Conservation (phyloP, 306 rosid species). For the Quercus aquifolioides region DNA sequence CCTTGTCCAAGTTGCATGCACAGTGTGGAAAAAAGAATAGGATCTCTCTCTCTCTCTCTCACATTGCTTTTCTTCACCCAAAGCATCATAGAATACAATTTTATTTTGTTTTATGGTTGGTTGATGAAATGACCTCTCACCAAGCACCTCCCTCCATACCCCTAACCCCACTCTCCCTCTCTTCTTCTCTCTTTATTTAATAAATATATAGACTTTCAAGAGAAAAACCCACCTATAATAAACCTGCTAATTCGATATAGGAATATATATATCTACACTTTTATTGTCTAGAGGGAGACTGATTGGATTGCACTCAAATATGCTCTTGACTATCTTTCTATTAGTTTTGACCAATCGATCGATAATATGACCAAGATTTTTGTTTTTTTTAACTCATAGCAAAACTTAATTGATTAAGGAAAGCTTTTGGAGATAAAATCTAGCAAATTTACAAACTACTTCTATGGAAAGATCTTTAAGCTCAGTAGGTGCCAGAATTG, state of each 20-base stretch:
- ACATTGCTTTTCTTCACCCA: conserved; percentile 41
- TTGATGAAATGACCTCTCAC: conserved; percentile 75
- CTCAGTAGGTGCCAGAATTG: conserved; percentile 7
- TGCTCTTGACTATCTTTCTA: conserved; percentile 51
- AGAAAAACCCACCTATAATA: conserved; percentile 20
- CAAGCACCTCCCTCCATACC: conserved; percentile 33
- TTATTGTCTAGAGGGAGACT: conserved; percentile 28
- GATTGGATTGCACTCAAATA: conserved; percentile 66
- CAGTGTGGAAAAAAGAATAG: conserved; percentile 32
- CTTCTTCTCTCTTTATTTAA: neutral
- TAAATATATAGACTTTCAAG: conserved; percentile 7
- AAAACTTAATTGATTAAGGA: conserved; percentile 34
- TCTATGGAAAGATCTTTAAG: conserved; percentile 1
- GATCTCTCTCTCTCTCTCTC: conserved; percentile 11
- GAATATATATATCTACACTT: conserved; percentile 27
- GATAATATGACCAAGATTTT: conserved; percentile 24
- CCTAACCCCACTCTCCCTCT: neutral
- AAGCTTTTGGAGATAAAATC: conserved; percentile 3
- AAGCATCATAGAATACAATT: conserved; percentile 55
- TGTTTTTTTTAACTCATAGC: conserved; percentile 18
- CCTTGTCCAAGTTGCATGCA: conserved; percentile 43
- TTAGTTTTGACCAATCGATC: conserved; percentile 49
- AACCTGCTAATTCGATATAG: conserved; percentile 16
- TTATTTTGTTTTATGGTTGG: conserved; percentile 40
- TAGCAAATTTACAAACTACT: conserved; percentile 1